Base-by-base conservation (phyloP, 805 yeast genomes). In the Metschnikowia similis region DNA sequence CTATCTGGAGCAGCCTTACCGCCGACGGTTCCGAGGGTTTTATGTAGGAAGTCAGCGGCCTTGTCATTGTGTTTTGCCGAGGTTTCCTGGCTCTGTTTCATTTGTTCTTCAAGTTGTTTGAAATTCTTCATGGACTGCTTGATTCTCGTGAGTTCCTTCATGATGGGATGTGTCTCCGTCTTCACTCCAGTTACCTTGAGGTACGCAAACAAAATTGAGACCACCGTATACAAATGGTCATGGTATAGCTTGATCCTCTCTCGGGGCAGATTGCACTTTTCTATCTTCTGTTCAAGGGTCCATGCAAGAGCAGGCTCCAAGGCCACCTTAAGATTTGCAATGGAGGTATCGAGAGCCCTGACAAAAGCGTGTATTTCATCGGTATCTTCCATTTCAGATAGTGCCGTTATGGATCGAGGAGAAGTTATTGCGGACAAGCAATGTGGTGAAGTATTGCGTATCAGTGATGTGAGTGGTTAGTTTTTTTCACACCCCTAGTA, bases 101-200 rank as follows among this genome's bases (percentile, higher is more conserved):
- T 36, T 56, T 56, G 52, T 6, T 52, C 53, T 17, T 69, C 71
- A 5, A 74, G 63, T 3, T 61, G 70, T 56, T 80, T 80, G 35
- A 80, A 74, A 59, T 82, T 75, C 35, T 75, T 75, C 82, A 86
- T 84, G 56, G 84, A 85, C n/a, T 73, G 60, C 62, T 85, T 86
- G 37, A 87, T 84, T 53, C 90, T 72, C 7, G 71, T 74, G 47
- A 88, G 69, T 59, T 87, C 95, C 30, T 69, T 69, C 83, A 84
- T 81, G 17, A 89, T 78, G 2, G 85, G 83, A 56, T 85, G 89
- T 6, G 66, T 63, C 9, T 73, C 74, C 1, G 84, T 77, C 50
- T 83, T 80, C 13, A 74, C 64, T 1, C 92, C 92, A 13, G 67
- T 67, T 0, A 82, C 60, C 55, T 85, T 83, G 50, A 85, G 63